These are phyloP conservation scores for Gossypium ekmanianum DNA, from an alignment of 345 rosid species.

Conservation along the genomic window DNA sequence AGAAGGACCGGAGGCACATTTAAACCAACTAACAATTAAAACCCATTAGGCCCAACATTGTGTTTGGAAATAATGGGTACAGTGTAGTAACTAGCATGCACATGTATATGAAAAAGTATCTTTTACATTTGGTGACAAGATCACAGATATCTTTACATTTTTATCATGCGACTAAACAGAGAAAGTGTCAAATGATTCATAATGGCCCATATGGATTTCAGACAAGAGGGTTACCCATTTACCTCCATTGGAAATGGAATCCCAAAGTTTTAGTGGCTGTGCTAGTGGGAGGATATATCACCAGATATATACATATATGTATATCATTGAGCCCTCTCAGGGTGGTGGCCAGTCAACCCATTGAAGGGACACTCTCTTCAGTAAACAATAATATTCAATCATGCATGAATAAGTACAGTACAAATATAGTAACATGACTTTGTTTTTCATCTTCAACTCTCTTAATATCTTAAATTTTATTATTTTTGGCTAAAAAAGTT, in stretches of 20 bases:
- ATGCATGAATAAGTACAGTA: slow-evolving; percentile 44
- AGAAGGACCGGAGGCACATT: too few species aligned
- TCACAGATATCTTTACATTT: slow-evolving; percentile 22
- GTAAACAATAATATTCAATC: slow-evolving; percentile 34
- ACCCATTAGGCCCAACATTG: not conserved
- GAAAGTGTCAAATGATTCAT: slow-evolving; percentile 28
- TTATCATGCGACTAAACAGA: slow-evolving; percentile 24
- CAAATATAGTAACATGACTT: slow-evolving; percentile 30
- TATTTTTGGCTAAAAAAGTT: too few species aligned
- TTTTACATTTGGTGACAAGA: slow-evolving; percentile 21
- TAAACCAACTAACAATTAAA: not conserved
- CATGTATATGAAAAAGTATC: slow-evolving; percentile 5
- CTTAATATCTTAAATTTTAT: slow-evolving; percentile 9
- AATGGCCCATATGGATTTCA: slow-evolving; percentile 37
- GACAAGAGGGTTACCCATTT: slow-evolving; percentile 39
- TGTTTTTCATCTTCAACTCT: slow-evolving; percentile 20
- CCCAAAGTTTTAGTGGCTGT: slow-evolving; percentile 41
- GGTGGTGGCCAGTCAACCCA: slow-evolving; percentile 38
- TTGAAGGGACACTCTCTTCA: slow-evolving; percentile 28
- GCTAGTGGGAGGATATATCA: slow-evolving; percentile 41
- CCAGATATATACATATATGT: too few species aligned
- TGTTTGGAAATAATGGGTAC: slow-evolving; percentile 12
- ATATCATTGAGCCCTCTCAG: not conserved
- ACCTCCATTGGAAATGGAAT: slow-evolving; percentile 26
- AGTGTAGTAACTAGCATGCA: slow-evolving; percentile 8